phyloP scores from a whole-genome alignment of 768 basidiomycete species.

The Trametes coccinea region DNA sequence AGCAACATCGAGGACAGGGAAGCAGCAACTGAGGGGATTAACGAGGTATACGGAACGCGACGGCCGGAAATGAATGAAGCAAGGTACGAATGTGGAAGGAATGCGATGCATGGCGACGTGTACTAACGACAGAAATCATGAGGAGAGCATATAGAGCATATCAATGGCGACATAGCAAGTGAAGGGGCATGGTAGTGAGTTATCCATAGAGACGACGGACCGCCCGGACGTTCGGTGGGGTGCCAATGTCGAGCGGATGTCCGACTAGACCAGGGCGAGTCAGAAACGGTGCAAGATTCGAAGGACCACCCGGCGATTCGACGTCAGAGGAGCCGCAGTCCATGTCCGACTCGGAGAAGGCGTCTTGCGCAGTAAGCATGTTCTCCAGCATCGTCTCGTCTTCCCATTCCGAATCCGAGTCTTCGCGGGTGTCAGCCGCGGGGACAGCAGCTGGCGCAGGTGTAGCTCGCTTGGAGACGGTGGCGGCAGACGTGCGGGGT shows the following conservation, averaged over 20 bases:
- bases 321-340: constrained; percentile 17
- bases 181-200: background rate
- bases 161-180: too few relatives aligned
- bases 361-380: constrained; percentile 17
- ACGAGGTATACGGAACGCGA: background rate
- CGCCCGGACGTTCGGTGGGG: background rate
- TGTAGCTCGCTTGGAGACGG: constrained; percentile 12
- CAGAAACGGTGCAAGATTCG: constrained; percentile 1
- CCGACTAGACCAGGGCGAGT: background rate
- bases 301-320: constrained; percentile 1
- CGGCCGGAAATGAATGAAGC: too few relatives aligned
- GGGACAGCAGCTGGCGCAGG: background rate
- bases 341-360: constrained; percentile 21
- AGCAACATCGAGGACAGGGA: too few relatives aligned
- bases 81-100: too few relatives aligned
- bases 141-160: too few relatives aligned
- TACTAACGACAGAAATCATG: too few relatives aligned
- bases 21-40: background rate
- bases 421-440: background rate
- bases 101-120: too few relatives aligned
- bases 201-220: background rate
- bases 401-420: constrained; percentile 11
- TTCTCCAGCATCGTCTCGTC: constrained; percentile 23
- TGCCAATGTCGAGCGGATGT: background rate
- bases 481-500: background rate